phyloP scores from a whole-genome alignment of 2,329 filamentous ascomycete species.

The Trichocomaceae sp. region DNA sequence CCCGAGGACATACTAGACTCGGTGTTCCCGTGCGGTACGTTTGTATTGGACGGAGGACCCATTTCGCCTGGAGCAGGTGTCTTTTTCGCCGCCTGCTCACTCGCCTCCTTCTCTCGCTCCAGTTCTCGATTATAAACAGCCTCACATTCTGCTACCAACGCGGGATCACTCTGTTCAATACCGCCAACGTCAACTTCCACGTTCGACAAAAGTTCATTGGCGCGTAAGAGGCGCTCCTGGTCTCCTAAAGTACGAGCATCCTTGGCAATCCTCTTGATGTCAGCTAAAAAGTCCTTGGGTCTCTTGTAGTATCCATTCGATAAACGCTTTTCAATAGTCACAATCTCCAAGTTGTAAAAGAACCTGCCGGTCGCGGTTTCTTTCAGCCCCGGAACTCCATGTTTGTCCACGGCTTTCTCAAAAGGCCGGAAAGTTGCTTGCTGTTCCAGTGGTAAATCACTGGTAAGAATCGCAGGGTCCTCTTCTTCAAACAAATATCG shows the following conservation, averaged over 20 bases:
- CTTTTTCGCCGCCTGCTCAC: constrained; percentile 47
- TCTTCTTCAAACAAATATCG: constrained; percentile 78
- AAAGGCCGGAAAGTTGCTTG: constrained; percentile 63
- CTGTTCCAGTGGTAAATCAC: constrained; percentile 53
- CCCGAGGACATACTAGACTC: constrained; percentile 46
- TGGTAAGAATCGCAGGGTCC: constrained; percentile 60
- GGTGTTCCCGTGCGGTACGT: constrained; percentile 47
- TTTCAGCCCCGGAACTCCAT: constrained; percentile 68
- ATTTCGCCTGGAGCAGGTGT: constrained; percentile 37
- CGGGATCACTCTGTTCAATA: constrained; percentile 60
- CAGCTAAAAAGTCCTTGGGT: constrained; percentile 79
- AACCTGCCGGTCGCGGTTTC: constrained; percentile 74
- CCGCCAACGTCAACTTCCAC: constrained; percentile 86
- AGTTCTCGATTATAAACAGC: constrained; percentile 68
- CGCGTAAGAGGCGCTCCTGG: constrained; percentile 72
- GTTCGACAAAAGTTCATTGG: constrained; percentile 85
- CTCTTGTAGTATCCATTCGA: constrained; percentile 95
- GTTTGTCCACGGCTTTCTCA: constrained; percentile 70
- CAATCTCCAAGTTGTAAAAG: constrained; percentile 90
- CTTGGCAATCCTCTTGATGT: constrained; percentile 76
- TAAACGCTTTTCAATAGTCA: constrained; percentile 89
- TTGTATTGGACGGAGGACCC: constrained; percentile 42
- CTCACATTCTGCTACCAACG: constrained; percentile 67
- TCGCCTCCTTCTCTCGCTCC: constrained; percentile 58
- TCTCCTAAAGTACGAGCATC: constrained; percentile 81